These are phyloP conservation scores for Zea luxurians DNA, from an alignment of 176 grass and related monocot genomes.

Conservation along the genomic window DNA sequence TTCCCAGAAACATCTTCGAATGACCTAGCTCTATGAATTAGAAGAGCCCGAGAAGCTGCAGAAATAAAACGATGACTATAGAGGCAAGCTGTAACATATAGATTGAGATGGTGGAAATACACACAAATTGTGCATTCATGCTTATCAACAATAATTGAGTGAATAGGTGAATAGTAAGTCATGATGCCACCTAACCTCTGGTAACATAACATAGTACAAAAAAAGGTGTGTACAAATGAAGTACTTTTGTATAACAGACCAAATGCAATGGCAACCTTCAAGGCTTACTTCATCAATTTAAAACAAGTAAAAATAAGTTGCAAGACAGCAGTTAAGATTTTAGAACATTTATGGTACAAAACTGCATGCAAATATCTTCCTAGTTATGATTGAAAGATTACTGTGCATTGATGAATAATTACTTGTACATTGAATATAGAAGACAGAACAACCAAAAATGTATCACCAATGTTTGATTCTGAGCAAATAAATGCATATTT, in stretches of 20 bases:
- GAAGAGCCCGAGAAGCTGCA: constrained; percentile 68
- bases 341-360: constrained; percentile 22
- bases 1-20: constrained; percentile 77
- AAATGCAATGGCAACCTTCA: constrained; percentile 14
- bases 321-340: not conserved
- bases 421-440: constrained; percentile 17
- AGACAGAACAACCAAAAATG: constrained; percentile 9
- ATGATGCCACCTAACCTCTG: not conserved
- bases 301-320: not conserved
- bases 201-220: constrained; percentile 28
- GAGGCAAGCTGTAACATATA: constrained; percentile 1
- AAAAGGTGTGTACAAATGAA: constrained; percentile 1
- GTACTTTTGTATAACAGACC: not conserved
- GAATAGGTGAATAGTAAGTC: constrained; percentile 26
- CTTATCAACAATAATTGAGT: constrained; percentile 1
- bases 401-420: constrained; percentile 3
- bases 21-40: constrained; percentile 84
- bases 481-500: constrained; percentile 17
- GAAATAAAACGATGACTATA: constrained; percentile 15
- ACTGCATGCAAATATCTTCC: not conserved
- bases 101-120: constrained; percentile 36
- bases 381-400: not conserved
- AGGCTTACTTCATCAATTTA: constrained; percentile 12
- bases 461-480: not conserved
- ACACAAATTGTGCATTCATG: constrained; percentile 6